These are phyloP conservation scores for Inga leiocalycina DNA, from an alignment of 306 rosid genomes.

Conservation along the genomic window DNA sequence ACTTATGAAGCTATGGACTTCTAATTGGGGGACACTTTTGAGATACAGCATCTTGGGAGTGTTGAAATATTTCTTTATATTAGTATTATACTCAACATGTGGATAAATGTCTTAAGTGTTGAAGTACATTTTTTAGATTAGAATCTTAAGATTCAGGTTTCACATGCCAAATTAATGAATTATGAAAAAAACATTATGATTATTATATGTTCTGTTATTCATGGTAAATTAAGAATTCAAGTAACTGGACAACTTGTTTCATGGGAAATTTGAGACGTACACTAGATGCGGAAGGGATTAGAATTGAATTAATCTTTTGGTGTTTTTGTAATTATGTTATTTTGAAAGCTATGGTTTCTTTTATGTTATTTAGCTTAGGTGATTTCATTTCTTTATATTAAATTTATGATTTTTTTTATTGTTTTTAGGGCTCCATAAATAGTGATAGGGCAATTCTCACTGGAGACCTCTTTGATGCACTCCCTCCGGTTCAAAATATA, in stretches of 20 bases:
- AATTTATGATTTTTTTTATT: no score
- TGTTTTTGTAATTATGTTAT: no score
- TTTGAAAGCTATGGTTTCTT: no score
- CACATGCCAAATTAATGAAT: background rate
- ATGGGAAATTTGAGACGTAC: no score
- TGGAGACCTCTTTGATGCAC: no score
- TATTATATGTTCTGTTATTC: background rate
- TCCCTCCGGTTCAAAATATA: no score
- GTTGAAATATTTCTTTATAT: background rate
- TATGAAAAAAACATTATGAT: background rate
- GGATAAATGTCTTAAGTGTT: background rate
- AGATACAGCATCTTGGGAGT: background rate
- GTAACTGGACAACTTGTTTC: background rate
- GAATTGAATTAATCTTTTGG: no score
- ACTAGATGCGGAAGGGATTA: no score
- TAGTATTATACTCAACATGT: background rate
- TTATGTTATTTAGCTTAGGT: no score
- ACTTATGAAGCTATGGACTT: background rate
- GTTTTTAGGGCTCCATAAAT: no score
- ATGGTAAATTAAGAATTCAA: background rate
- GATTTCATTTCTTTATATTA: no score
- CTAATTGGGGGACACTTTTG: background rate
- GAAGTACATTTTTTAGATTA: slow-evolving; percentile 19
- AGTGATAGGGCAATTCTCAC: no score
- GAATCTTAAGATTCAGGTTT: slow-evolving; percentile 14